Conservation (phyloP, 2,329 filamentous ascomycete genomes). For the Pseudophaeomoniella oleicola region DNA sequence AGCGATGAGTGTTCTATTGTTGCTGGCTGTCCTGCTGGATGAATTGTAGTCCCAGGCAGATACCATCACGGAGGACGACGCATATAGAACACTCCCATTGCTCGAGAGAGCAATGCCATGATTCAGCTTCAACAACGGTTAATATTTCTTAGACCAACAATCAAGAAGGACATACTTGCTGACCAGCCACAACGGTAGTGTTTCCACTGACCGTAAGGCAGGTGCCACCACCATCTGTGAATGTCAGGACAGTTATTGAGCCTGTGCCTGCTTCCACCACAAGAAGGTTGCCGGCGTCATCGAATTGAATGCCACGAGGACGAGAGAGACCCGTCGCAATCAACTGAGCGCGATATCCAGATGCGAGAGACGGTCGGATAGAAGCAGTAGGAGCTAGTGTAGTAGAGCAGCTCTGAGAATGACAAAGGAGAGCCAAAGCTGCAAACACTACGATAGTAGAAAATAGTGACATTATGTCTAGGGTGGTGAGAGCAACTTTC, state of each 20-base stretch:
- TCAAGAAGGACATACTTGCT: not conserved
- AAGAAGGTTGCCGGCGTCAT: slow-evolving; percentile 31
- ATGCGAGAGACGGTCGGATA: slow-evolving; percentile 12
- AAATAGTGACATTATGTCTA: too few species aligned
- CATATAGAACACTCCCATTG: slow-evolving; percentile 37
- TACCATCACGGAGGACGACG: slow-evolving; percentile 43
- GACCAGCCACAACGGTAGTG: not conserved
- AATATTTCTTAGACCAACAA: too few species aligned
- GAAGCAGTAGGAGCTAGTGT: not conserved
- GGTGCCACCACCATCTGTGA: slow-evolving; percentile 19
- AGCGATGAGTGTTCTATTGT: slow-evolving; percentile 39
- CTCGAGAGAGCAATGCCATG: slow-evolving; percentile 35
- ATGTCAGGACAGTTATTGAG: slow-evolving; percentile 20
- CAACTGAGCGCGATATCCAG: slow-evolving; percentile 21
- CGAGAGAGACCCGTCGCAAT: slow-evolving; percentile 29
- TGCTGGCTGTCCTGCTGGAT: slow-evolving; percentile 27
- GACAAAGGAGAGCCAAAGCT: too few species aligned
- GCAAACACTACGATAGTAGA: too few species aligned
- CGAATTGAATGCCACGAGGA: slow-evolving; percentile 33
- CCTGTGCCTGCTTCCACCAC: slow-evolving; percentile 28
- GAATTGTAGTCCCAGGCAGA: slow-evolving; percentile 53
- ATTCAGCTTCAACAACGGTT: slow-evolving; percentile 21
- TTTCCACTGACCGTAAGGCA: slow-evolving; percentile 11
- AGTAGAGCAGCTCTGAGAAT: not conserved
- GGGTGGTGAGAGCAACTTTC: too few species aligned